Evolutionary conservation across 257 asterid species (phyloP).

Genomic region (Lithospermum erythrorhizon): DNA sequence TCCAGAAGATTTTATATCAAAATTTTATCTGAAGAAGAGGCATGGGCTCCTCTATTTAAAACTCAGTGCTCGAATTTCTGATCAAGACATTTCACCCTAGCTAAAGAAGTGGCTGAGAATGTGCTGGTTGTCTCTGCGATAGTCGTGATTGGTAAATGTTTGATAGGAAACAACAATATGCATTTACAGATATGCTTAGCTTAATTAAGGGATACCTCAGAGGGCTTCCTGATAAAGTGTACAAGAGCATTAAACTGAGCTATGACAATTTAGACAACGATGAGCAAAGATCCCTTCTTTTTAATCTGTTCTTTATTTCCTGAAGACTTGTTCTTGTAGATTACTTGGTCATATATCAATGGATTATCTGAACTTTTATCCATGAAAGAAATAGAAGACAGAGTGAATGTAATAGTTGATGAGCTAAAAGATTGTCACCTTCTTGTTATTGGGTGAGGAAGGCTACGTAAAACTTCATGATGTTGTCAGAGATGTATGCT

Average conservation of each 20-base stretch:
- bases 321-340: no score
- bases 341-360: not conserved
- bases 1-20: not conserved
- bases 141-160: no score
- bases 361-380: not conserved
- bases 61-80: not conserved
- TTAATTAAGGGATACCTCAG: not conserved
- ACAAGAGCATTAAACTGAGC: constrained; percentile 11
- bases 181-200: not conserved
- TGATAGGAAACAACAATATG: no score
- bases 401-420: not conserved
- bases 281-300: no score
- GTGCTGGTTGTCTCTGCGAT: no score
- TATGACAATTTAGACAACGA: constrained; percentile 9
- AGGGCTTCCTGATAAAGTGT: constrained; percentile 2
- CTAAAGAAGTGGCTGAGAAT: not conserved
- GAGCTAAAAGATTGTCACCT: not conserved
- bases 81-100: not conserved
- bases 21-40: not conserved
- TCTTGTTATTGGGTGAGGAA: not conserved
- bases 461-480: no score
- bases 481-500: no score
- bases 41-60: constrained; percentile 4
- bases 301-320: no score
- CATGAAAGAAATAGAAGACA: not conserved